phyloP scores from a whole-genome alignment of 2,329 filamentous ascomycete species.

The Scleromitrula shiraiana region DNA sequence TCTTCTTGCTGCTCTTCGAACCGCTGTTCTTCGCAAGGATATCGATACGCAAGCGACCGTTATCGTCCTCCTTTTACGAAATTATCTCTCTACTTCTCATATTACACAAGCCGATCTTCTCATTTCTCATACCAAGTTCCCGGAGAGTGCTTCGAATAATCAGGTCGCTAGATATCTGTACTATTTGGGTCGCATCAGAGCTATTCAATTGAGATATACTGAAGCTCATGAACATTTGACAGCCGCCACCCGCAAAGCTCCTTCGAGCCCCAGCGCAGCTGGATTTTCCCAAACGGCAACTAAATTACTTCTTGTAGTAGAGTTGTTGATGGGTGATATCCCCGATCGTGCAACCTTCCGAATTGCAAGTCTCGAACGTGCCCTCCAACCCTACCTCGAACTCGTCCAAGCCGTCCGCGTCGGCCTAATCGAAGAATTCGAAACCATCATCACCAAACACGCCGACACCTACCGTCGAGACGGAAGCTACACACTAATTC shows the following conservation, averaged over 20 bases:
- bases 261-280: conserved; percentile 77
- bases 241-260: conserved; percentile 89
- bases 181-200: conserved; percentile 92
- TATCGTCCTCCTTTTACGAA: conserved; percentile 88
- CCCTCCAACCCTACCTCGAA: conserved; percentile 86
- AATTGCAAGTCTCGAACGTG: conserved; percentile 75
- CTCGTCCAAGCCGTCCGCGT: conserved; percentile 92
- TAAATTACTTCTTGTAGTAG: conserved; percentile 93
- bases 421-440: conserved; percentile 91
- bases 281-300: conserved; percentile 95
- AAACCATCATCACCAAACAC: conserved; percentile 75
- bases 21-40: conserved; percentile 94
- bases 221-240: conserved; percentile 93
- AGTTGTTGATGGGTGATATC: conserved; percentile 97
- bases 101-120: conserved; percentile 94
- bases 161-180: conserved; percentile 96
- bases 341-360: conserved; percentile 93
- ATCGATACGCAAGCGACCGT: conserved; percentile 95
- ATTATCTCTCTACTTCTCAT: conserved; percentile 92
- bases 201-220: conserved; percentile 93
- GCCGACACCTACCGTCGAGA: conserved; percentile 83
- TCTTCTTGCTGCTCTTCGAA: conserved; percentile 80
- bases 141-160: conserved; percentile 89
- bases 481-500: conserved; percentile 89
- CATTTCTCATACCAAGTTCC: conserved; percentile 92